These are phyloP conservation scores for Calendula officinalis DNA, from an alignment of 129 eudicot genomes.

Conservation along the genomic window DNA sequence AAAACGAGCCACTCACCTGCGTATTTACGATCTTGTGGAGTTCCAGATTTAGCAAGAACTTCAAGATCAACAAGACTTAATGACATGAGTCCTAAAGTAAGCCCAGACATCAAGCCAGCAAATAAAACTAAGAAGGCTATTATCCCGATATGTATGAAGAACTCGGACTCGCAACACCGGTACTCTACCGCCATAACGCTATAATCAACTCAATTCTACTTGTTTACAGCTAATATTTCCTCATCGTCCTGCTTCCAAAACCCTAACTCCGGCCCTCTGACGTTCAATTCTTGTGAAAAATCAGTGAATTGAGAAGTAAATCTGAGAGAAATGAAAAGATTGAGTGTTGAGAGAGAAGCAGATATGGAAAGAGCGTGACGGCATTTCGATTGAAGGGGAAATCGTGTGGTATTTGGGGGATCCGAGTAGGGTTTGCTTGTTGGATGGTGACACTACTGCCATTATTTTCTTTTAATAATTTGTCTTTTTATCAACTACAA, in stretches of 20 bases:
- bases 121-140: slow-evolving; percentile 60
- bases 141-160: slow-evolving; percentile 50
- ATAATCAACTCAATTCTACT: neutral
- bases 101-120: slow-evolving; percentile 97
- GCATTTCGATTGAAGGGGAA: slow-evolving; percentile 7
- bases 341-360: neutral
- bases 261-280: slow-evolving; percentile 5
- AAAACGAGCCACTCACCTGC: slow-evolving; percentile 47
- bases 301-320: slow-evolving; percentile 1
- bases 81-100: slow-evolving; percentile 95
- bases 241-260: slow-evolving; percentile 5
- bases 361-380: slow-evolving; percentile 12
- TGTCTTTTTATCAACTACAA: too few relatives aligned
- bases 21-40: slow-evolving; percentile 65
- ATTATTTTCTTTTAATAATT: neutral
- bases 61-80: slow-evolving; percentile 97
- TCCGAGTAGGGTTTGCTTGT: slow-evolving; percentile 10
- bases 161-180: slow-evolving; percentile 52
- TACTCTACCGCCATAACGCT: slow-evolving; percentile 60
- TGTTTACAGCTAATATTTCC: neutral
- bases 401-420: slow-evolving; percentile 29
- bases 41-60: slow-evolving; percentile 90
- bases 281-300: neutral
- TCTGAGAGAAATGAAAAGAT: neutral
- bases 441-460: slow-evolving; percentile 24